These are phyloP conservation scores for Hondaea fermentalgiana DNA, from an alignment of 108 stramenopile genomes.

Conservation along the genomic window DNA sequence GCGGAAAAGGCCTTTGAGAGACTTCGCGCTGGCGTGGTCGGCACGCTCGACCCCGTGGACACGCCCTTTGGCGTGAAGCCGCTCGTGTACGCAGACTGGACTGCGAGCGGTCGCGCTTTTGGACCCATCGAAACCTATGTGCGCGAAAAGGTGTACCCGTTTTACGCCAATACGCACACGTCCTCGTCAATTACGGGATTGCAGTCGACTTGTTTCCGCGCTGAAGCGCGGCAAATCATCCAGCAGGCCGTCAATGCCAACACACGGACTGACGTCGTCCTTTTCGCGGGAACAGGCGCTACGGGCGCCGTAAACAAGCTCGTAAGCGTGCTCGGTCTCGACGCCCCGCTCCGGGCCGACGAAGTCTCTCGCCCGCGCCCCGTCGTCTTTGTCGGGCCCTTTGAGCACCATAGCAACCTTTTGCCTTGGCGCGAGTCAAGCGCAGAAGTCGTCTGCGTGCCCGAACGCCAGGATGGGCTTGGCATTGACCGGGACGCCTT, in stretches of 20 bases:
- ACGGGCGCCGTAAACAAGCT: constrained; percentile 71
- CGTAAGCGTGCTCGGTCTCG: constrained; percentile 1
- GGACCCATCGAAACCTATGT: background rate
- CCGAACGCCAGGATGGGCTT: background rate
- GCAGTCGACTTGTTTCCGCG: constrained; percentile 38
- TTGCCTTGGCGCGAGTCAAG: constrained; percentile 85
- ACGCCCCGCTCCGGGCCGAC: background rate
- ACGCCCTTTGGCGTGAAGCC: background rate
- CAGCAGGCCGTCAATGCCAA: constrained; percentile 31
- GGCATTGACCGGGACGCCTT: constrained; percentile 63
- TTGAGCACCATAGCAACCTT: constrained; percentile 93
- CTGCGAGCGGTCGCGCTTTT: background rate
- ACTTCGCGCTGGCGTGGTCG: background rate
- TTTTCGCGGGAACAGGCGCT: constrained; percentile 88
- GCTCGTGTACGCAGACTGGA: constrained; percentile 21
- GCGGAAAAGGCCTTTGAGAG: background rate
- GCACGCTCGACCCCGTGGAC: background rate
- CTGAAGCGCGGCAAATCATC: constrained; percentile 41
- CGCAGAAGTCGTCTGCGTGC: constrained; percentile 36
- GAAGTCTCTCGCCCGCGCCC: background rate
- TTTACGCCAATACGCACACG: constrained; percentile 52
- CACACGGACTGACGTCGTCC: constrained; percentile 70
- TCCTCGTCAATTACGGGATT: constrained; percentile 25
- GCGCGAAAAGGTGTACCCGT: constrained; percentile 19
- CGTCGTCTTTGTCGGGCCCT: constrained; percentile 80